These are phyloP conservation scores for Tuber indicum DNA, from an alignment of 495 filamentous ascomycete genomes.

Conservation along the genomic window DNA sequence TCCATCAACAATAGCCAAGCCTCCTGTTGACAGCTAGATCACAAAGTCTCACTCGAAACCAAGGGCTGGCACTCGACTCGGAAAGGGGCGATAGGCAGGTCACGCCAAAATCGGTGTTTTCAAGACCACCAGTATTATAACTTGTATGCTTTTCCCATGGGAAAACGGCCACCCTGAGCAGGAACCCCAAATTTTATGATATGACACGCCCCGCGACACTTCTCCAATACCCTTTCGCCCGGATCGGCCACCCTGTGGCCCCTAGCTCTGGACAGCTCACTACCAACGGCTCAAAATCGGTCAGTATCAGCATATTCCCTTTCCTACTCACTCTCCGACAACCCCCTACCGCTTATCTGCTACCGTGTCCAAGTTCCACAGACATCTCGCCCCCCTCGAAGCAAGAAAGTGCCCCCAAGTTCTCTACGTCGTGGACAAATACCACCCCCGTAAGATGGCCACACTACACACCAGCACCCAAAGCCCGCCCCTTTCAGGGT, in stretches of 20 bases:
- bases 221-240: no score
- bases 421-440: not conserved
- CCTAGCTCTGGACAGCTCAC: no score
- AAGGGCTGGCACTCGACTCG: no score
- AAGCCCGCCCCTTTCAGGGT: not conserved
- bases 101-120: no score
- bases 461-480: not conserved
- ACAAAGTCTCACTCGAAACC: not conserved
- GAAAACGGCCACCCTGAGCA: not conserved
- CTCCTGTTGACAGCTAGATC: not conserved
- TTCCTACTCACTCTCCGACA: not conserved
- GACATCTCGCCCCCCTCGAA: not conserved
- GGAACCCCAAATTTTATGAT: no score
- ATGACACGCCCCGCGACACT: no score
- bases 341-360: not conserved
- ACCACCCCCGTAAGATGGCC: not conserved
- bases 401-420: not conserved
- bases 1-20: not conserved
- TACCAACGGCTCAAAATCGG: no score
- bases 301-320: not conserved
- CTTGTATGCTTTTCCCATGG: not conserved
- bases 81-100: no score
- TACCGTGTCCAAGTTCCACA: not conserved
- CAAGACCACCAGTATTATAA: no score
- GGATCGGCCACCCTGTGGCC: no score